Base-by-base conservation (phyloP, 2,329 filamentous ascomycete genomes). In the Sphaerulina populicola region DNA sequence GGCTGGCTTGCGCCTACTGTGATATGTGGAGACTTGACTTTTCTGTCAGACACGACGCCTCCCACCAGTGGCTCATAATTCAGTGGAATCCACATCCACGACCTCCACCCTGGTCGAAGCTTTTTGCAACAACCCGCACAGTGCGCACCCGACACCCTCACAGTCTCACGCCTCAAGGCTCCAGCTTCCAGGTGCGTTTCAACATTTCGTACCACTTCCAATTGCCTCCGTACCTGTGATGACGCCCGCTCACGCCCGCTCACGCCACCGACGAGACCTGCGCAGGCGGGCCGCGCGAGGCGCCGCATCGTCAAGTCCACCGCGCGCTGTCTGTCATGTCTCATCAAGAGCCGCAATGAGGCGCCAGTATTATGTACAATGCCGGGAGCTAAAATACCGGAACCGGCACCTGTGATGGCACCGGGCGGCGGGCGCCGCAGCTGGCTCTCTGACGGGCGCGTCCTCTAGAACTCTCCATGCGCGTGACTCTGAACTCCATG, bases 31-130 rank as follows among this genome's bases (percentile, higher is more conserved):
- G n/a, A 27, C 23, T 27, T 6, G 6, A 7, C 1, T 27, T 27
- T 35, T 30, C 33, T 21, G 21, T 15, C 45, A 21, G 23, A n/a
- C 46, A 36, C 46, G 15, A 36, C 23, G 31, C 46, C 31, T 35
- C 31, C 29, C 45, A 15, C 29, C 46, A 23, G 46, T 48, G 46
- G 46, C 46, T 48, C 4, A n/a, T n/a, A 38, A 48, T 48, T 38
- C 37, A 42, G 3, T 27, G 23, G 6, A 18, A 18, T 18, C 18
- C 18, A 18, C 37, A 41, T 48, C 45, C 45, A 48, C 45, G 39
- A 12, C 18, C 1, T 4, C 37, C 11, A 21, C 14, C 30, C 12
- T 31, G 21, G 11, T 30, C 30, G 29, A n/a, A 6, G 15, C 43
- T 36, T n/a, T 21, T 9, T 33, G 30, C 29, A 35, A 18, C 15